Conservation (phyloP, 192 early-diverging fungal genomes). For the Gorgonomyces haynaldii region DNA sequence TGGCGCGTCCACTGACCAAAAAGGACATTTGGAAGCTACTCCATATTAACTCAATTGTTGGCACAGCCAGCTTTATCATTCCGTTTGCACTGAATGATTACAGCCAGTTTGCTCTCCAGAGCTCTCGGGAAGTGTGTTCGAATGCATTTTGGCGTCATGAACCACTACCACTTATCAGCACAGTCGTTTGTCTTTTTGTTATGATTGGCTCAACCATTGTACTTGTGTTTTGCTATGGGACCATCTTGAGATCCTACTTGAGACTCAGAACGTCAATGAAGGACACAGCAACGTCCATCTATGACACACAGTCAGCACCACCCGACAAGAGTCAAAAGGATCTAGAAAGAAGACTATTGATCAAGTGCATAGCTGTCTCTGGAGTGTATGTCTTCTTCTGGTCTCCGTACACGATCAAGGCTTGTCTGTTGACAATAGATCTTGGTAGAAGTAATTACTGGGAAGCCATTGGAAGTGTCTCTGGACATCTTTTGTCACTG, state of each 20-base stretch:
- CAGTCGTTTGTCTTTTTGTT: not conserved
- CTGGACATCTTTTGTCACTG: no score
- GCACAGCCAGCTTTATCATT: no score
- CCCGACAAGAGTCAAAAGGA: no score
- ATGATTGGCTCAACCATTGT: no score
- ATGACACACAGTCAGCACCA: no score
- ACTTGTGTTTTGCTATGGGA: no score
- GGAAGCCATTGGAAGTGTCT: no score
- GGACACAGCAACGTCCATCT: no score
- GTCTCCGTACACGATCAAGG: not conserved
- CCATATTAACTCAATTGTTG: no score
- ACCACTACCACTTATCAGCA: not conserved
- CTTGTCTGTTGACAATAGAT: conserved; percentile 1
- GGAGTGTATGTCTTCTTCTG: conserved; percentile 4
- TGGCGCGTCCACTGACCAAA: not conserved
- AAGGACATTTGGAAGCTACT: not conserved
- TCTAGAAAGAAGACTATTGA: conserved; percentile 1
- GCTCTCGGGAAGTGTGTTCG: not conserved
- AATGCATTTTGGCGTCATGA: not conserved
- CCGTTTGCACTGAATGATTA: no score
- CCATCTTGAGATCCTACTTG: no score
- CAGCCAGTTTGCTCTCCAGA: not conserved
- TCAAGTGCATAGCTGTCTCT: conserved; percentile 2
- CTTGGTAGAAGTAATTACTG: not conserved
- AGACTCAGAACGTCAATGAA: no score